Base-by-base conservation (phyloP, 768 basidiomycete species). In the Ramaria sp. region DNA sequence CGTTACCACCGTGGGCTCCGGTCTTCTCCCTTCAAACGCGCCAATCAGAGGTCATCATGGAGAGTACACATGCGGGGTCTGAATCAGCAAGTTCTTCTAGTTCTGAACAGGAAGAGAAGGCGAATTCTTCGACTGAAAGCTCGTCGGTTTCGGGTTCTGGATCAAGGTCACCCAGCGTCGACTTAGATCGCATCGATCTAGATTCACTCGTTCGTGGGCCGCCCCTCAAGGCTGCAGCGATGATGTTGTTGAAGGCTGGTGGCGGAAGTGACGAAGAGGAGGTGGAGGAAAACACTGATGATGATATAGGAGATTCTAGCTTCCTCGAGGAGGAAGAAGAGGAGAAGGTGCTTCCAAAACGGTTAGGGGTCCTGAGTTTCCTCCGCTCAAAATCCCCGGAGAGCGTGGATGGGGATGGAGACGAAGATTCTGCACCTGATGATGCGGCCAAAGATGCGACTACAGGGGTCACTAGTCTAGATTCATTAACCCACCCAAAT, bases 161-260 rank as follows among this genome's bases (percentile, higher is more conserved):
- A 22, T 32, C 41, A 7, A n/a, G 12, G 20, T 27, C 24, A 2
- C 7, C 47, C n/a, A 58, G 28, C 13, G 30, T 39, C 9, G 59
- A 49, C 3, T 52, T 60, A 1, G 43, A 53, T 13, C 54, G 63
- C 1, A 57, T 60, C 28, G 65, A 71, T 34, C 50, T 76, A n/a
- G 72, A 77, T 7, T 67, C 69, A 8, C 58, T 77, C 47, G 60
- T 78, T 12, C 71, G 67, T 27, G 74, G 74, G 2, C 75, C 77
- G 7, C 43, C 48, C n/a, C 70, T 22, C 54, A 71, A 1, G 44
- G 38, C 38, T 43, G 8, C 36, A 22, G 39, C 37, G 24, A 48
- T 16, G n/a, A 30, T n/a, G 5, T 48, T 10, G 27, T 52, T 15
- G 37, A 57, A 25, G 44, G n/a, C 22, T 32, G 36, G 3, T n/a